Percentiles rank a stretch among this genome's conserved stretches.
phyloP scores from a whole-genome alignment of 2,329 filamentous ascomycete genomes.

The Knufia fluminis region DNA sequence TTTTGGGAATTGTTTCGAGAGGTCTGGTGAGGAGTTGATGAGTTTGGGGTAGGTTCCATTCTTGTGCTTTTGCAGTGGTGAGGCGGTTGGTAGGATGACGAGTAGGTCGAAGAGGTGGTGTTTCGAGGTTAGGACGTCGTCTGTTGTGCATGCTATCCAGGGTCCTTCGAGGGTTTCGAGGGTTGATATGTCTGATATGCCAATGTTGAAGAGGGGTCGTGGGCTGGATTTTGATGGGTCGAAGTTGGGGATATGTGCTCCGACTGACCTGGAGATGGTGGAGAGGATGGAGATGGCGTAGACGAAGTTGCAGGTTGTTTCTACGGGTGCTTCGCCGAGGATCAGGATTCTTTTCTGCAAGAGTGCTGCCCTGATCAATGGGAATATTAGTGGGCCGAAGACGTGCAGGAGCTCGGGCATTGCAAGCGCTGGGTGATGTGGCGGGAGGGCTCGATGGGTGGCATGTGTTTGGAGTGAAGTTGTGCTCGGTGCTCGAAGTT shows the following conservation, averaged over 20 bases:
- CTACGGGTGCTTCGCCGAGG: conserved; percentile 75
- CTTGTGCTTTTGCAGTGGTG: conserved; percentile 45
- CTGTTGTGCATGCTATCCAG: conserved; percentile 93
- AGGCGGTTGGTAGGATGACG: conserved; percentile 62
- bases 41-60: conserved; percentile 67
- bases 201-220: conserved; percentile 81
- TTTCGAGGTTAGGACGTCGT: conserved; percentile 84
- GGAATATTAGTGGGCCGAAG: conserved; percentile 87
- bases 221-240: conserved; percentile 55
- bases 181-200: conserved; percentile 82
- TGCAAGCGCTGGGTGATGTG: conserved; percentile 78
- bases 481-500: conserved; percentile 34
- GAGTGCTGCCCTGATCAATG: conserved; percentile 77
- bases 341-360: conserved; percentile 82
- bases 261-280: conserved; percentile 68
- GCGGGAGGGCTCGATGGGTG: conserved; percentile 53
- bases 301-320: conserved; percentile 81
- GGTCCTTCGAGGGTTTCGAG: conserved; percentile 49
- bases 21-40: conserved; percentile 41
- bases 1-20: conserved; percentile 37
- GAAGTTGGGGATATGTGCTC: conserved; percentile 56
- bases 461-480: conserved; percentile 32
- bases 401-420: conserved; percentile 66
- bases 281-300: conserved; percentile 91
- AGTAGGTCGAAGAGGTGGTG: conserved; percentile 80